Percentiles rank a stretch among this genome's conserved stretches.
These are phyloP conservation scores for Boletales sp. DNA, from an alignment of 768 basidiomycete species.

Conservation along the genomic window DNA sequence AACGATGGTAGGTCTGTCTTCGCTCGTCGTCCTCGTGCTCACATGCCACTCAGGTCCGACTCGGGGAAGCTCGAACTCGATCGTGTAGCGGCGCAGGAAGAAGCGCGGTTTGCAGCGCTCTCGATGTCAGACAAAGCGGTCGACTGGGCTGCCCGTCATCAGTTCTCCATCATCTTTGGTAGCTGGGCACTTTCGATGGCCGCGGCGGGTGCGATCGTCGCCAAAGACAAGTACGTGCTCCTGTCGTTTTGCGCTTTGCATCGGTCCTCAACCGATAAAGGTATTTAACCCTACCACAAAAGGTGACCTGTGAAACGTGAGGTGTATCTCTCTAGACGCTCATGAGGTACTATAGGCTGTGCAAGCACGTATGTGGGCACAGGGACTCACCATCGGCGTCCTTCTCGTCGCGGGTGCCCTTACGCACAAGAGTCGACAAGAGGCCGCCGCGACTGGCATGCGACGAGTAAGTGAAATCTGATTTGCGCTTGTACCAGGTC, in stretches of 20 bases:
- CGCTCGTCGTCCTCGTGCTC: no score
- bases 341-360: conserved; percentile 53
- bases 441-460: conserved; percentile 26
- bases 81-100: conserved; percentile 30
- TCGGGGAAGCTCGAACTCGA: conserved; percentile 53
- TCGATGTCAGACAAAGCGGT: conserved; percentile 47
- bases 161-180: conserved; percentile 71
- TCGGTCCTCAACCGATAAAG: conserved; percentile 1
- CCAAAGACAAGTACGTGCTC: conserved; percentile 53
- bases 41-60: conserved; percentile 29
- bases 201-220: conserved; percentile 62
- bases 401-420: conserved; percentile 68
- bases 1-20: conserved; percentile 49
- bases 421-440: conserved; percentile 47
- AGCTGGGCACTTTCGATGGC: conserved; percentile 71
- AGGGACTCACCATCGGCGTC: conserved; percentile 74
- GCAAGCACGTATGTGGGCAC: conserved; percentile 88
- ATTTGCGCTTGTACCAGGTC: neutral
- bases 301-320: conserved; percentile 10
- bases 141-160: conserved; percentile 64
- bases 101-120: conserved; percentile 49
- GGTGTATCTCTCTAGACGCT: neutral
- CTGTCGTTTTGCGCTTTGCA: no score
- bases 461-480: conserved; percentile 18
- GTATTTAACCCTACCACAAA: conserved; percentile 27